A percentile compares a stretch with the other conserved stretches of the same genome.
These are phyloP conservation scores for Rehmannia glutinosa DNA, from an alignment of 257 asterid species.

Conservation along the genomic window DNA sequence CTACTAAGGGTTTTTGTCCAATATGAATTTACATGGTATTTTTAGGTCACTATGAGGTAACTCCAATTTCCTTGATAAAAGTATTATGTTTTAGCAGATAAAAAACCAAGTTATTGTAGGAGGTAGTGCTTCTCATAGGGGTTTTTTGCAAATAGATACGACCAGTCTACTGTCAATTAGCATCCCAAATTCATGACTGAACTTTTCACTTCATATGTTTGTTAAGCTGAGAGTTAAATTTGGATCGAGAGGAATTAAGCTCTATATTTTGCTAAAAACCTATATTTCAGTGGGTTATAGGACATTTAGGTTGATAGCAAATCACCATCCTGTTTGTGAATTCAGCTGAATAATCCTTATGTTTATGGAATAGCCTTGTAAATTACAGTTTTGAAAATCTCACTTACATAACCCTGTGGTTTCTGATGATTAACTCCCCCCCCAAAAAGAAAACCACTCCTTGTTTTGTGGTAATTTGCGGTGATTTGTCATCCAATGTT, in stretches of 20 bases:
- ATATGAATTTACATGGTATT: neutral
- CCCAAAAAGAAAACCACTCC: no score
- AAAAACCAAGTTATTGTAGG: neutral
- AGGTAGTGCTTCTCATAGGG: conserved; percentile 10
- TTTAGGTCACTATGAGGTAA: neutral
- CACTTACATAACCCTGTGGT: neutral
- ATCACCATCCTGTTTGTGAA: neutral
- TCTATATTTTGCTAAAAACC: neutral
- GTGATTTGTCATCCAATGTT: neutral
- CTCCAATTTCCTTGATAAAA: neutral
- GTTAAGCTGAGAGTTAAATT: neutral
- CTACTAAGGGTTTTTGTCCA: neutral
- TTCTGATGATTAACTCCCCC: neutral
- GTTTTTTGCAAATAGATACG: neutral
- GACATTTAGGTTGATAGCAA: neutral
- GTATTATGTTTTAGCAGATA: neutral
- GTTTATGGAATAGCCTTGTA: neutral
- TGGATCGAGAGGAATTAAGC: neutral
- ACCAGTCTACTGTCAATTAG: neutral
- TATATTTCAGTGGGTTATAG: neutral
- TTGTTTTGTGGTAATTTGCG: neutral
- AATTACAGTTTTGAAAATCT: neutral
- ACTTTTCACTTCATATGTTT: neutral
- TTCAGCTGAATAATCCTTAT: neutral
- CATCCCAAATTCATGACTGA: neutral